phyloP scores from a whole-genome alignment of 805 yeast genomes.

The Yarrowia sp. region DNA sequence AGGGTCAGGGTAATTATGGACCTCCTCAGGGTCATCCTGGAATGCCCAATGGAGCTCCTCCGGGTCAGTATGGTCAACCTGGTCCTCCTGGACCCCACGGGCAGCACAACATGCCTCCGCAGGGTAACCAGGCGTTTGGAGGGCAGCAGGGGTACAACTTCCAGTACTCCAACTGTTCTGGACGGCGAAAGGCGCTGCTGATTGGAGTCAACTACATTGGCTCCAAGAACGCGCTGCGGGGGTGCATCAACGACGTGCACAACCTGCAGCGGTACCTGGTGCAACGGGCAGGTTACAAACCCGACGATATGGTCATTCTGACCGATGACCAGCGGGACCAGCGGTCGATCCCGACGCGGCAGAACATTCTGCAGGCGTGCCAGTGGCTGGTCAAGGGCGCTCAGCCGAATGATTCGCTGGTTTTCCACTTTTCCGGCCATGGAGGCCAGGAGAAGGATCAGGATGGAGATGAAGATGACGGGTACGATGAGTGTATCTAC shows the following conservation, averaged over 20 bases:
- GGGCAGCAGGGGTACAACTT: conserved; percentile 1
- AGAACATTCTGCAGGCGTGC: conserved; percentile 74
- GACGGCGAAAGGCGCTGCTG: conserved; percentile 69
- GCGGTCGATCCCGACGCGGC: conserved; percentile 56
- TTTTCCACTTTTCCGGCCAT: conserved; percentile 85
- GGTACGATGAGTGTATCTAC: conserved; percentile 67
- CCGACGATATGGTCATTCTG: conserved; percentile 43
- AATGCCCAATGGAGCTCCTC: neutral
- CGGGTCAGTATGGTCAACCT: neutral
- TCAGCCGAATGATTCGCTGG: conserved; percentile 69
- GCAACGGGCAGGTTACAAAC: conserved; percentile 42
- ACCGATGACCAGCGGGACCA: conserved; percentile 45
- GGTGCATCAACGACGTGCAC: conserved; percentile 74
- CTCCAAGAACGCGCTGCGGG: conserved; percentile 57
- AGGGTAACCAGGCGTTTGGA: conserved; percentile 13
- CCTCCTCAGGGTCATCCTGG: neutral
- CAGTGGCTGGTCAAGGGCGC: conserved; percentile 77
- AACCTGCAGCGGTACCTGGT: conserved; percentile 46
- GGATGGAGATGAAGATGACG: conserved; percentile 74
- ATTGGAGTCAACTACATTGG: conserved; percentile 80
- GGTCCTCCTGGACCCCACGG: conserved; percentile 7
- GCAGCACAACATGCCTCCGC: conserved; percentile 10
- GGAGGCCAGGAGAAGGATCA: conserved; percentile 72
- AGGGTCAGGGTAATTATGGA: neutral
- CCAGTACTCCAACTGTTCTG: conserved; percentile 37